These are phyloP conservation scores for Trichosporon inkin DNA, from an alignment of 1,284 basidiomycete species.

Conservation along the genomic window DNA sequence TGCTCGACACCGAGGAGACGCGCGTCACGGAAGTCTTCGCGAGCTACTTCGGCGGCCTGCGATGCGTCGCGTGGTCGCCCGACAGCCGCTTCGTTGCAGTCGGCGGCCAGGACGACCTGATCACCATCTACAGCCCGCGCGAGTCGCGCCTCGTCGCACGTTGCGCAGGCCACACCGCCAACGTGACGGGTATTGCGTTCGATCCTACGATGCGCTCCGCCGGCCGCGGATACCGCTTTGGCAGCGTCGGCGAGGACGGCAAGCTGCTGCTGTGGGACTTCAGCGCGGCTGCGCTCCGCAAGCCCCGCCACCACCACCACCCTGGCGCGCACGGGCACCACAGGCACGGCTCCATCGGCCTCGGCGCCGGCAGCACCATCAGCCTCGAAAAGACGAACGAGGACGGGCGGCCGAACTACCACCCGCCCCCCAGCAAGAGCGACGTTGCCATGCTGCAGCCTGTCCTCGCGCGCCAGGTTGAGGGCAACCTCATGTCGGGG, in stretches of 20 bases:
- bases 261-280: conserved; percentile 94
- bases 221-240: conserved; percentile 82
- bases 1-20: conserved; percentile 79
- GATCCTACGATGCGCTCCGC: conserved; percentile 75
- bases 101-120: conserved; percentile 87
- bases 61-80: conserved; percentile 82
- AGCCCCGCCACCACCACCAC: conserved; percentile 47
- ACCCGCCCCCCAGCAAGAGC: conserved; percentile 78
- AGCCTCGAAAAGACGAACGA: conserved; percentile 59
- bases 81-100: conserved; percentile 89
- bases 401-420: conserved; percentile 58
- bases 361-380: conserved; percentile 45
- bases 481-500: conserved; percentile 67
- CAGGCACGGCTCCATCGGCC: conserved; percentile 21
- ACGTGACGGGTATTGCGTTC: conserved; percentile 83
- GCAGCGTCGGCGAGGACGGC: conserved; percentile 89
- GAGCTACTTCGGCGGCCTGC: conserved; percentile 85
- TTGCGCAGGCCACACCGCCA: conserved; percentile 94
- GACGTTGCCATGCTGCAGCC: conserved; percentile 89
- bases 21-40: conserved; percentile 82
- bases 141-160: conserved; percentile 90
- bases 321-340: conserved; percentile 10
- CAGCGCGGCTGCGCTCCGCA: conserved; percentile 56
- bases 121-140: conserved; percentile 87
- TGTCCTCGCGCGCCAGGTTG: conserved; percentile 73